Evolutionary conservation across 352 stramenopile genomes (phyloP), one percentile per base, ranked within the genome.

Genomic region (Globisporangium radiosum): DNA sequence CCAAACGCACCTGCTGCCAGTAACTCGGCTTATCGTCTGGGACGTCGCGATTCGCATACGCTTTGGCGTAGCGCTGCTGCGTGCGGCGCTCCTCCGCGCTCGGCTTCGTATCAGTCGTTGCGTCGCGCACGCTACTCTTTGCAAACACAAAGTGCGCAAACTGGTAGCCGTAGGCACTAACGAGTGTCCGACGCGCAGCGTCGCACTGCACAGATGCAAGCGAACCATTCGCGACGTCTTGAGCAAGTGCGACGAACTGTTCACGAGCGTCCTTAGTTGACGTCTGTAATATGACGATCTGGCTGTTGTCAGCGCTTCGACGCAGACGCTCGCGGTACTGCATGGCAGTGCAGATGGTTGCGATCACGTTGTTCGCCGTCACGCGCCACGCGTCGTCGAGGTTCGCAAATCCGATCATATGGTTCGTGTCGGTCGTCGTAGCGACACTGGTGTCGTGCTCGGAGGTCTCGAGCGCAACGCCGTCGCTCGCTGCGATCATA

Each of bases 1-100:
- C n/a, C 4, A 17, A 8, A 7, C 54, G 11, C 51, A 90, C 76
- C 77, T 90, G 68, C 71, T 87, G 85, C 77, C 79, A 90, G 64
- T 87, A 87, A 8, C 70, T 65, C 0, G 57, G 50, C 44, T 85
- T 79, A 53, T 87, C 77, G 54, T 87, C 75, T 0, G 68, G 58
- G 6, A 86, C 60, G 10, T 53, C 39, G 1, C 56, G 51, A 7
- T 66, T 70, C 33, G 51, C 10, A 67, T 67, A 73, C 19, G 75
- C 75, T 55, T 75, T 82, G 19, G 55, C 14, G 36, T 79, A 72
- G 7, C 78, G 71, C 42, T 75, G 63, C 13, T 65, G 49, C 4
- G 75, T 60, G 3, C 73, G 73, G 47, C 52, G 66, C 14, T 82
- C 64, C 17, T 90, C 63, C 13, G 42, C n/a, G 7, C 57, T 61